phyloP scores from a whole-genome alignment of 352 stramenopile species.

The Peronosclerospora sorghi region DNA sequence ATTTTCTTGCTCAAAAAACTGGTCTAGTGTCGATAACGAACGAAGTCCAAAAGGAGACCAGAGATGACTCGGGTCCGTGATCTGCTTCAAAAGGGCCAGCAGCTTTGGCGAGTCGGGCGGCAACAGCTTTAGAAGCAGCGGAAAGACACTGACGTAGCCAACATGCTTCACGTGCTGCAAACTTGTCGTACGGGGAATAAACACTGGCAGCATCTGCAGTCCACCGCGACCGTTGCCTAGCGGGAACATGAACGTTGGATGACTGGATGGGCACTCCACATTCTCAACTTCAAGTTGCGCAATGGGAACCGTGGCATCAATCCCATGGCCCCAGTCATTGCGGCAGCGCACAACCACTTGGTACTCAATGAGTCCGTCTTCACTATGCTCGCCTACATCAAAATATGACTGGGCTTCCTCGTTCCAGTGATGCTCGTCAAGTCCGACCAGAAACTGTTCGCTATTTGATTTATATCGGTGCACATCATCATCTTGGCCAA shows the following conservation, averaged over 20 bases:
- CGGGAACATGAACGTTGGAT: constrained; percentile 67
- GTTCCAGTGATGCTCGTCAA: constrained; percentile 70
- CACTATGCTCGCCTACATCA: constrained; percentile 71
- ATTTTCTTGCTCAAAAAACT: constrained; percentile 85
- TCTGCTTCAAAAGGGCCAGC: constrained; percentile 35
- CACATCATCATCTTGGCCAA: constrained; percentile 19
- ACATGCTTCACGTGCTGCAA: constrained; percentile 72
- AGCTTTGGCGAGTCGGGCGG: constrained; percentile 57
- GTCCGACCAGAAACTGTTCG: constrained; percentile 24
- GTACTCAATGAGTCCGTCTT: constrained; percentile 56
- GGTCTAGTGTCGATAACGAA: constrained; percentile 75
- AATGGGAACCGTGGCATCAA: constrained; percentile 30
- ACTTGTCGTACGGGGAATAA: constrained; percentile 42
- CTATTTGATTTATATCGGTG: constrained; percentile 22
- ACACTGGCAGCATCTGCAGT: constrained; percentile 62
- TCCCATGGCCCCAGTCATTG: constrained; percentile 30
- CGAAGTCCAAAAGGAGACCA: constrained; percentile 75
- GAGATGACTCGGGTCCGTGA: constrained; percentile 54
- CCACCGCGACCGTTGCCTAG: constrained; percentile 69
- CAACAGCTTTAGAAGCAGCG: constrained; percentile 66
- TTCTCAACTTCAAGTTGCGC: constrained; percentile 24
- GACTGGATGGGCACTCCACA: constrained; percentile 37
- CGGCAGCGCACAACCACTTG: constrained; percentile 59
- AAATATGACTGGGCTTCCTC: constrained; percentile 54
- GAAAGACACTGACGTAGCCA: constrained; percentile 86